A percentile compares a stretch with the other conserved stretches of the same genome.
Conservation (phyloP, 371 early-diverging fungal genomes). For the Funneliformis caledonium region DNA sequence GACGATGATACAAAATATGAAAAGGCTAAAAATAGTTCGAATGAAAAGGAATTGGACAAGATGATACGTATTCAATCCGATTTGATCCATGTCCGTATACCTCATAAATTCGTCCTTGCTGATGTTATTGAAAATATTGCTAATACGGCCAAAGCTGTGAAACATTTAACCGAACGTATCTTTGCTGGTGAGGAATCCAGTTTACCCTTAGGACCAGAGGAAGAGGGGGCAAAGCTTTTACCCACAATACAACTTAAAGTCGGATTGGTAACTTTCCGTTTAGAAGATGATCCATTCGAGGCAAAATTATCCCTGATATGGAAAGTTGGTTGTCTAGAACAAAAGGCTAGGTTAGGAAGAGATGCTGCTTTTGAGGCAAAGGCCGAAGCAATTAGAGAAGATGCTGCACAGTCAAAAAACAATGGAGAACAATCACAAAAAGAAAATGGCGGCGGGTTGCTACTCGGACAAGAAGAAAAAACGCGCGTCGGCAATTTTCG, state of each 20-base stretch:
- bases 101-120: constrained; percentile 50
- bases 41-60: constrained; percentile 15
- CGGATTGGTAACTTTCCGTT: constrained; percentile 7
- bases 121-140: constrained; percentile 51
- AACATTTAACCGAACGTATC: constrained; percentile 46
- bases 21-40: neutral
- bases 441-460: neutral
- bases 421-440: neutral
- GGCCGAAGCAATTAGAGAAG: constrained; percentile 3
- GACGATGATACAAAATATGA: constrained; percentile 4
- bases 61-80: constrained; percentile 43
- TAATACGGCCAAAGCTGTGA: constrained; percentile 49
- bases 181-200: constrained; percentile 3
- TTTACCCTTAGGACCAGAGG: constrained; percentile 12
- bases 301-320: constrained; percentile 14
- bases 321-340: constrained; percentile 34
- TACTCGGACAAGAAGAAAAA: neutral
- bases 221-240: constrained; percentile 28
- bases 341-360: constrained; percentile 31
- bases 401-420: neutral
- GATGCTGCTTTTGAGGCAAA: constrained; percentile 37
- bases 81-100: constrained; percentile 50
- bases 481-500: neutral
- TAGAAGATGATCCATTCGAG: constrained; percentile 39
- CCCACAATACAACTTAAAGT: constrained; percentile 30